Evolutionary conservation across 192 early-diverging fungal species (phyloP), one percentile per base, ranked within the genome.

Genomic region (Pilobolus umbonatus): DNA sequence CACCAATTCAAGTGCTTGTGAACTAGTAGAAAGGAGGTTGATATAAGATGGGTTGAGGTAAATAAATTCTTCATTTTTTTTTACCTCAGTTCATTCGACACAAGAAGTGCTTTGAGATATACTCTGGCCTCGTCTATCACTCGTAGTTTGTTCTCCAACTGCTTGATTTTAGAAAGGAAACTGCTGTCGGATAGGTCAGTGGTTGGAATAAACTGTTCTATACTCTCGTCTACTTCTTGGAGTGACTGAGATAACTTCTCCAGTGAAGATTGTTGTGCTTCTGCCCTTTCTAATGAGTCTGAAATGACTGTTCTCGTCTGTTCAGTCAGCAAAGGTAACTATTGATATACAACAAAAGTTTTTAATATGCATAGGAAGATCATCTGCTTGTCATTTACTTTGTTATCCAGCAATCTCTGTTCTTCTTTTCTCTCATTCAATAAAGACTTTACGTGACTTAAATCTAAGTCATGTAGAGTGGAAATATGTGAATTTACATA

Each of bases 81-180:
- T 55, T 73, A 79, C 80, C 75, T 72, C 7, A 79, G 55, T 36
- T 77, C 54, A 29, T 75, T 67, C 4, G 71, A 61, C 1, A 68
- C 65, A 1, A 75, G 59, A 4, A 82, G 42, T 15, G 71, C 68
- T 10, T 72, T 64, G 6, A 79, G 61, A 36, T 82, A 79, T 10
- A 19, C 48, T 44, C 53, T 65, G 2, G 42, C 19, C 4, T 38
- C 32, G 5, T 55, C 44, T 22, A 40, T 15, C 19, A 25, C 42
- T 29, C 40, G 56, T 26, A 47, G 45, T 26, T 55, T 38, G 2
- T 31, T 34, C 29, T 65, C 59, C 12, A 50, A 17, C n/a, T 44
- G 28, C 19, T 57, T 58, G 14, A 44, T 11, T 3, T 26, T 38
- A 9, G 31, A 29, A 12, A 58, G 26, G 17, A 49, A 57, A 7